Base-by-base conservation (phyloP, 2,329 filamentous ascomycete genomes). In the Pseudogymnoascus sp. region DNA sequence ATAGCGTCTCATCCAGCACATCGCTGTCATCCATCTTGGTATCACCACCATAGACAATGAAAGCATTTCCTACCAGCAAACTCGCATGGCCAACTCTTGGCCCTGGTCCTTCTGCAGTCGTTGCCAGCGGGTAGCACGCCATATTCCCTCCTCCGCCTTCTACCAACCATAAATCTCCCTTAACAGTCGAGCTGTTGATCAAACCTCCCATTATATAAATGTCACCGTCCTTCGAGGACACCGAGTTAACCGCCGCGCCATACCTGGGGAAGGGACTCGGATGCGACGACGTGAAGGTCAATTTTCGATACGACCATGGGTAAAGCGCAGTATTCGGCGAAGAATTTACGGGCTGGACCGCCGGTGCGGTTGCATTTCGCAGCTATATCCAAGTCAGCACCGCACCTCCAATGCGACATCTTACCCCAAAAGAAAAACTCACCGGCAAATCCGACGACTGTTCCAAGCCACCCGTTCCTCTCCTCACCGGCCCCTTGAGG, bases 11-110 rank as follows among this genome's bases (percentile, higher is more conserved):
- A 70, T 99, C 94, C 62, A 99, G 78, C 58, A 90, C 81, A 74
- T 99, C 94, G 33, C 85, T 84, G 71, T 97, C 94, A 61, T 97
- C 92, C 72, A 96, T 88, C 75, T 99, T 99, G 59, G 94, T 99
- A 74, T 99, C 95, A 71, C 94, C 94, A 58, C 94, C 95, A 71
- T 97, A 99, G 10, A 99, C 94, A 68, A 99, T 99, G 73, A 97
- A 99, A 0, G 94, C 94, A 75, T 99, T 99, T 62, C 95, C 95
- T 60, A 99, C 94, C 13, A 99, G 81, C 70, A 99, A 79, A 78
- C 92, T 95, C 17, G 93, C 83, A 76, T 99, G 94, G 3, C 94
- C 94, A 60, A 99, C 94, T 77, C 94, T 85, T 1, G 95, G 94
- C 3, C 94, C 92, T 1, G 94, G 95, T 0, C 94, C 94, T 74